Conservation (phyloP, 2,329 filamentous ascomycete species). For the Alternaria panax region DNA sequence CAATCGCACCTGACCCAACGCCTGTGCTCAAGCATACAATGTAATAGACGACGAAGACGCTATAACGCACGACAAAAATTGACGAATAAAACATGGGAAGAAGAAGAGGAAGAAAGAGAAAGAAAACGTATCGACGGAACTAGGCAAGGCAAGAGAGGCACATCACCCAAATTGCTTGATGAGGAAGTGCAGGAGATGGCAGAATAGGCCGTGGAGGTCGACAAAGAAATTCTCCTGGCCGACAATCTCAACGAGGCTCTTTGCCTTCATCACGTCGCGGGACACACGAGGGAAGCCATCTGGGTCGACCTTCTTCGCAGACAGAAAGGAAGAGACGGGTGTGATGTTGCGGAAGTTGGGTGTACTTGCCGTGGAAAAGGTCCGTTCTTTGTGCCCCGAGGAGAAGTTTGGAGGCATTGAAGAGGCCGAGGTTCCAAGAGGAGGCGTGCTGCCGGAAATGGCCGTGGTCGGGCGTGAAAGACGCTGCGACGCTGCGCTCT, state of each 20-base stretch:
- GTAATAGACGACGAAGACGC: conserved; percentile 31
- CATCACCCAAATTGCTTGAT: conserved; percentile 50
- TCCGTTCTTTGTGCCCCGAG: conserved; percentile 38
- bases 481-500: conserved; percentile 37
- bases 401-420: conserved; percentile 38
- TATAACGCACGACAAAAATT: conserved; percentile 19
- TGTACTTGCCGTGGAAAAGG: conserved; percentile 42
- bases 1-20: conserved; percentile 17
- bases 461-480: conserved; percentile 39
- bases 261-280: conserved; percentile 60
- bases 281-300: conserved; percentile 62
- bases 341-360: conserved; percentile 56
- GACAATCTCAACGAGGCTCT: conserved; percentile 65
- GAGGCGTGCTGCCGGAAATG: conserved; percentile 38
- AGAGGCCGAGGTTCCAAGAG: conserved; percentile 40
- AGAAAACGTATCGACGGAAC: conserved; percentile 18
- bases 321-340: conserved; percentile 65
- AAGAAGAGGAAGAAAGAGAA: conserved; percentile 21
- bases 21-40: conserved; percentile 32
- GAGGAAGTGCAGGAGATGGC: conserved; percentile 47
- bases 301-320: conserved; percentile 63
- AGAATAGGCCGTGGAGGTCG: conserved; percentile 63
- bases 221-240: conserved; percentile 66
- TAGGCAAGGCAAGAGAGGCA: not conserved
- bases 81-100: conserved; percentile 25